Evolutionary conservation across 371 early-diverging fungal genomes (phyloP), one percentile per base, ranked within the genome.

Genomic region (Mortierella sp.): DNA sequence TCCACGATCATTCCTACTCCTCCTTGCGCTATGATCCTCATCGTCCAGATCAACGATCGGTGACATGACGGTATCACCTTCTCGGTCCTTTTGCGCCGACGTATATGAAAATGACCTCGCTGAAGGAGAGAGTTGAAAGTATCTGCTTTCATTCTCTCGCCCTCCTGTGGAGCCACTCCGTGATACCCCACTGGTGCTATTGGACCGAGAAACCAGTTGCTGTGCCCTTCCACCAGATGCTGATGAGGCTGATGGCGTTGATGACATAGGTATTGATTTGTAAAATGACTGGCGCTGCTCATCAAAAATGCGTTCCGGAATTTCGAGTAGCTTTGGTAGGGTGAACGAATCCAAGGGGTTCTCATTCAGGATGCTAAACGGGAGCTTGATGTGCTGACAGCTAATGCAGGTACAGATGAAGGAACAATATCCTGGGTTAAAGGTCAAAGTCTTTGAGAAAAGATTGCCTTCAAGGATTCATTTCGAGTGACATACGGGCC

Each of bases 301-400:
- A 21, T 88, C 87, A 54, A 79, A 80, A 39, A 86, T 81, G 19
- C 80, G 67, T 47, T 78, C 73, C 10, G 85, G 78, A 13, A 86
- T 64, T n/a, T 80, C 76, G 21, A 81, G 50, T 34, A 82, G 74
- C 0, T 80, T 80, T 27, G 84, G 80, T 27, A 79, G 57, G 1
- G 81, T 72, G 45, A 74, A 60, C n/a, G 66, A 58, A 19, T 80
- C 64, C 31, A 80, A 19, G 0, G 68, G 57, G 26, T 60, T 52
- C 54, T 73, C 74, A 26, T 81, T 82, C 43, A 79, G 30, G 19
- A 88, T 80, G 30, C 81, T 71, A 24, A 88, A 66, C 2, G 83
- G 82, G 9, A 85, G 65, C 30, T 86, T 80, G 50, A 82, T 66
- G 13, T 71, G 76, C 46, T 64, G 61, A 26, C 71, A 71, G 13